These are phyloP conservation scores for Ashbya aceris DNA, from an alignment of 1,139 yeast species.

Conservation along the genomic window DNA sequence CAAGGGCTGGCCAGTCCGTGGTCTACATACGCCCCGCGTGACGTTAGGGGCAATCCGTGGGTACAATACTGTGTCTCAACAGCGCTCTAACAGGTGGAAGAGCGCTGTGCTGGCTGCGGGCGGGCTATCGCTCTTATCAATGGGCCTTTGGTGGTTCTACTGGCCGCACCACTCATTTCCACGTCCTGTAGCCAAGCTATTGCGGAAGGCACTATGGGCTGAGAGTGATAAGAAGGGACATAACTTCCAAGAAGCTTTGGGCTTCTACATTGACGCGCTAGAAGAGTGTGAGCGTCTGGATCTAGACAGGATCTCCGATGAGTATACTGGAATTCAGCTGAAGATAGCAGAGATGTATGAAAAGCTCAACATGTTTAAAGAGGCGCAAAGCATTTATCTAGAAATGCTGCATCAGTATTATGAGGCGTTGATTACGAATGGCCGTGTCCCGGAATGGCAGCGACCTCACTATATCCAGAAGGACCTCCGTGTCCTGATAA, in stretches of 20 bases:
- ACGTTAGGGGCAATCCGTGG: neutral
- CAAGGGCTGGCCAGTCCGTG: no score
- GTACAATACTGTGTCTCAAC: neutral
- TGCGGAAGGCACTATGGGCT: constrained; percentile 75
- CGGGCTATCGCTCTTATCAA: constrained; percentile 31
- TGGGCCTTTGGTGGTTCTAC: constrained; percentile 41
- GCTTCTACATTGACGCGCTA: constrained; percentile 51
- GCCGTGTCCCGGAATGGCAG: constrained; percentile 27
- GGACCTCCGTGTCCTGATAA: constrained; percentile 60
- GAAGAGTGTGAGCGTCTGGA: constrained; percentile 37
- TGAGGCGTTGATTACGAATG: constrained; percentile 40
- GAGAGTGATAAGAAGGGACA: constrained; percentile 63
- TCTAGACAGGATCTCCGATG: constrained; percentile 52
- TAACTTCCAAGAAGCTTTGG: constrained; percentile 54
- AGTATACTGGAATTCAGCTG: constrained; percentile 77
- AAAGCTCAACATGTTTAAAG: constrained; percentile 46
- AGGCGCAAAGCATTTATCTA: constrained; percentile 56
- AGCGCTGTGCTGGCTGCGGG: constrained; percentile 10
- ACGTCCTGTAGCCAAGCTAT: constrained; percentile 45
- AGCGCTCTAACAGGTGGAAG: neutral
- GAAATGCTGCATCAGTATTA: constrained; percentile 59
- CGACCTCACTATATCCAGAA: constrained; percentile 60
- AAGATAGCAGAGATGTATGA: constrained; percentile 85
- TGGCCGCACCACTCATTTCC: constrained; percentile 56
- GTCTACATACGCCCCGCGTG: no score